phyloP scores from a whole-genome alignment of 2,329 filamentous ascomycete genomes.

The Colletotrichum aenigma region DNA sequence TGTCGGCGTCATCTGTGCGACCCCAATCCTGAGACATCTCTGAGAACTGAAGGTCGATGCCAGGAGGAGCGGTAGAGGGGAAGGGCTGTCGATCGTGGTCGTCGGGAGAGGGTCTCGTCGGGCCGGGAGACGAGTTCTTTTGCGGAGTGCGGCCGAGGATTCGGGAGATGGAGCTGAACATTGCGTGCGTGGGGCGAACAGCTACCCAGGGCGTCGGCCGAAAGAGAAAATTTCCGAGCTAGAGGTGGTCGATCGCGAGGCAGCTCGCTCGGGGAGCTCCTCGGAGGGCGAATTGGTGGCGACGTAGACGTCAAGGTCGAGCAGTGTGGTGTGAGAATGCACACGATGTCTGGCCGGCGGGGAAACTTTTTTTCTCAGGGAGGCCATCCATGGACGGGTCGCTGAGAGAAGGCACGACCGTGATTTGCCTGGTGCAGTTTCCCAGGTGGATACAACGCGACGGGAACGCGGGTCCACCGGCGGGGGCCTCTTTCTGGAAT shows the following conservation, averaged over 20 bases:
- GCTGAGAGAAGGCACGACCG: not conserved
- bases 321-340: not conserved
- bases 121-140: slow-evolving; percentile 15
- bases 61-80: slow-evolving; percentile 8
- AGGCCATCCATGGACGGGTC: not conserved
- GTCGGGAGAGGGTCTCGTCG: not conserved
- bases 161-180: slow-evolving; percentile 15
- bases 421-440: not conserved
- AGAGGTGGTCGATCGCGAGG: not conserved
- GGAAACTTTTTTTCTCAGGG: not conserved
- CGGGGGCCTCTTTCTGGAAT: not conserved
- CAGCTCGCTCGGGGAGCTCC: not conserved
- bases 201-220: not conserved
- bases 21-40: not conserved
- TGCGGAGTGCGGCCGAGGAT: not conserved
- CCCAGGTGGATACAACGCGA: not conserved
- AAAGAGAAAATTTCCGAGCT: not conserved
- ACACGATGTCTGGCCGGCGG: not conserved
- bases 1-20: not conserved
- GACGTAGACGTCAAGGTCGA: not conserved
- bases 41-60: not conserved
- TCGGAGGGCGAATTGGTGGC: not conserved
- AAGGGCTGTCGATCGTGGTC: not conserved
- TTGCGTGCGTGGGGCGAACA: not conserved
- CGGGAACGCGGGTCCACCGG: not conserved